These are phyloP conservation scores for Microbotryum saponariae DNA, from an alignment of 1,284 basidiomycete species.

Conservation along the genomic window DNA sequence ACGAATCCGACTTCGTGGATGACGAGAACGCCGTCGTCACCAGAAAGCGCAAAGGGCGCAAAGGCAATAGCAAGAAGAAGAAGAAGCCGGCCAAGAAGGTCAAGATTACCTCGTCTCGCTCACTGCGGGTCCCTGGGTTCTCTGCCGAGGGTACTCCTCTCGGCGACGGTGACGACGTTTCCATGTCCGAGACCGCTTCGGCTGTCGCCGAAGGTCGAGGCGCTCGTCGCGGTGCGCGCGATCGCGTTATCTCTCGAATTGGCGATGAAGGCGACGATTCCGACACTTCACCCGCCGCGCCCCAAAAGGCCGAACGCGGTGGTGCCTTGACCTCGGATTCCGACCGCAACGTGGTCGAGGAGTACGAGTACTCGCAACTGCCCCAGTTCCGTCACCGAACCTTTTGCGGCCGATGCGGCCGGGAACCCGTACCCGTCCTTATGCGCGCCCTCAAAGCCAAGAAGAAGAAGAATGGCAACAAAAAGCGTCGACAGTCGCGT, in stretches of 20 bases:
- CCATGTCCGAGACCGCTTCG: background rate
- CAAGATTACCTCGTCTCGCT: background rate
- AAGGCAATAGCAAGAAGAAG: background rate
- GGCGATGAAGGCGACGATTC: background rate
- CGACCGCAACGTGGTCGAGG: background rate
- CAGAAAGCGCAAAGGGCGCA: background rate
- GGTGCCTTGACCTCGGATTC: background rate
- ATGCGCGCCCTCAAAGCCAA: background rate
- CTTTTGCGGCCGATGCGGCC: slow-evolving; percentile 15
- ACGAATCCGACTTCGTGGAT: background rate
- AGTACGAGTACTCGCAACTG: background rate
- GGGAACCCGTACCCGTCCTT: slow-evolving; percentile 2
- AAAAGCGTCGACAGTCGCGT: background rate
- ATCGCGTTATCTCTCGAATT: background rate
- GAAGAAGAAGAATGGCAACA: slow-evolving; percentile 3
- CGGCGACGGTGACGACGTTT: background rate
- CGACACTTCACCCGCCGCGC: background rate
- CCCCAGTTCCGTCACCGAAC: slow-evolving; percentile 13
- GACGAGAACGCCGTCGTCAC: background rate
- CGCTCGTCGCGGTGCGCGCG: background rate
- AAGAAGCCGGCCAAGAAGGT: background rate
- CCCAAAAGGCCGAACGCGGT: background rate
- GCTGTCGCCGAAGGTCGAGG: background rate
- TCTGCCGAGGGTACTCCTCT: background rate
- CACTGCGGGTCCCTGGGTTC: no score